Base-by-base conservation (phyloP, 768 basidiomycete genomes). In the Rhodosporidiobolus odoratus region DNA sequence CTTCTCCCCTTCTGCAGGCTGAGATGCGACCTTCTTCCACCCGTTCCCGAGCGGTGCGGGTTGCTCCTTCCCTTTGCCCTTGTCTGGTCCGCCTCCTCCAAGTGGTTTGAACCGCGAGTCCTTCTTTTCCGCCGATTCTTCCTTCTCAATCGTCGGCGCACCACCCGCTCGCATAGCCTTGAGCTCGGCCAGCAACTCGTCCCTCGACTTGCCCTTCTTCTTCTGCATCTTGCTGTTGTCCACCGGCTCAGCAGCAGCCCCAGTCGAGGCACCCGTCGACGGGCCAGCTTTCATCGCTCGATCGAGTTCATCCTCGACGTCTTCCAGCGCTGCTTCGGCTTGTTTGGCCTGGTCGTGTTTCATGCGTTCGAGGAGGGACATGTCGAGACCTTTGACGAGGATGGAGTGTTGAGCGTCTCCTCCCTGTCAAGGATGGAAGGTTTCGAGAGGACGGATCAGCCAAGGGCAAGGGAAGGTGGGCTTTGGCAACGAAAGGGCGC, bases 361-460 rank as follows among this genome's bases (percentile, higher is more conserved):
- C 72, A 89, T 87, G 75, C 91, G 89, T 76, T 91, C 89, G 23
- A 96, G 83, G 12, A 96, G 84, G 0, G 91, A 88, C 73, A 88
- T 84, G 77, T 97, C 94, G 56, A 97, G 86, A 35, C 91, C 91
- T 77, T 92, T 95, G 50, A 93, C 90, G 17, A 93, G 85, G 66
- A 93, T 85, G 17, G 90, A 87, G 78, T 94, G 92, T 67, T 89
- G 84, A 50, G 87, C 86, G 78, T 95, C 91, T 45, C 91, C 90
- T 25, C 91, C 91, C 71, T 70, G 61, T 12, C 10, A 6, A 23
- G n/a, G 50, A 3, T 23, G 13, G 32, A 47, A 53, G 30, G 37
- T 4, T 23, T 38, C 2, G 37, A 35, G 50, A 37, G 17, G 56
- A 16, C 19, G 6, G 23, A 25, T 25, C 32, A 13, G 34, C 48